Evolutionary conservation across 2,329 filamentous ascomycete genomes (phyloP).

Genomic region (Leptographium galeiforme): DNA sequence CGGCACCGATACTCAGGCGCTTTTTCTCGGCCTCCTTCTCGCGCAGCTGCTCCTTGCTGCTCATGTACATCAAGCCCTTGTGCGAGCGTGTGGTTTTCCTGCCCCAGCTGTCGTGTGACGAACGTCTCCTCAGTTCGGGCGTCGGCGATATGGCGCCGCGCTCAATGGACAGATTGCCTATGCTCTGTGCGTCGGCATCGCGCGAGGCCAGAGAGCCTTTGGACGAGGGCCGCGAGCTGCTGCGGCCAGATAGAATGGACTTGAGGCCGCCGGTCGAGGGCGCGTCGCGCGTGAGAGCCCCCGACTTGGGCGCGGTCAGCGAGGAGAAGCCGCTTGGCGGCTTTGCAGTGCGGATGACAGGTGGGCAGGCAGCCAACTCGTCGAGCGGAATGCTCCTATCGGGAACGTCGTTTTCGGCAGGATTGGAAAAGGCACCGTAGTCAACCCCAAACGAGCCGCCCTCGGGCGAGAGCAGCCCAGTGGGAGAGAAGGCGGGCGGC

Average conservation of each 20-base stretch:
- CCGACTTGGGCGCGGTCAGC: constrained; percentile 48
- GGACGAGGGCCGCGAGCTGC: constrained; percentile 45
- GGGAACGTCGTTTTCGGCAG: constrained; percentile 33
- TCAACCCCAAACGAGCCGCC: constrained; percentile 55
- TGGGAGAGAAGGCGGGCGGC: constrained; percentile 7
- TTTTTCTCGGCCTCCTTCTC: constrained; percentile 51
- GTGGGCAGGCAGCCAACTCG: constrained; percentile 49
- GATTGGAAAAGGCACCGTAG: constrained; percentile 51
- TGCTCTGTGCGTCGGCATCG: constrained; percentile 46
- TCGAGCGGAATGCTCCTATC: constrained; percentile 38
- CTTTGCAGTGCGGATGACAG: constrained; percentile 70
- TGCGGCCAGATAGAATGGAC: constrained; percentile 39
- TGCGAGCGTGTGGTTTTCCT: constrained; percentile 38
- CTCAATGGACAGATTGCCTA: constrained; percentile 52
- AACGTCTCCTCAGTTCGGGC: constrained; percentile 36
- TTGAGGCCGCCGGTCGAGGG: constrained; percentile 33
- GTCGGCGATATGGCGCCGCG: constrained; percentile 32
- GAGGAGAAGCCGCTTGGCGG: constrained; percentile 64
- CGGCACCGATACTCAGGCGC: constrained; percentile 30
- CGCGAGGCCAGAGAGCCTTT: constrained; percentile 40
- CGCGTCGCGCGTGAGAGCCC: constrained; percentile 27
- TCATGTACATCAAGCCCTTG: constrained; percentile 59
- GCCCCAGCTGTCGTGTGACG: constrained; percentile 50
- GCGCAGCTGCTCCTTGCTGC: constrained; percentile 52
- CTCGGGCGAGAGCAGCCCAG: constrained; percentile 21